Evolutionary conservation across 2,329 filamentous ascomycete species (phyloP), one percentile per base, ranked within the genome.

Genomic region (Hypocreales sp.): DNA sequence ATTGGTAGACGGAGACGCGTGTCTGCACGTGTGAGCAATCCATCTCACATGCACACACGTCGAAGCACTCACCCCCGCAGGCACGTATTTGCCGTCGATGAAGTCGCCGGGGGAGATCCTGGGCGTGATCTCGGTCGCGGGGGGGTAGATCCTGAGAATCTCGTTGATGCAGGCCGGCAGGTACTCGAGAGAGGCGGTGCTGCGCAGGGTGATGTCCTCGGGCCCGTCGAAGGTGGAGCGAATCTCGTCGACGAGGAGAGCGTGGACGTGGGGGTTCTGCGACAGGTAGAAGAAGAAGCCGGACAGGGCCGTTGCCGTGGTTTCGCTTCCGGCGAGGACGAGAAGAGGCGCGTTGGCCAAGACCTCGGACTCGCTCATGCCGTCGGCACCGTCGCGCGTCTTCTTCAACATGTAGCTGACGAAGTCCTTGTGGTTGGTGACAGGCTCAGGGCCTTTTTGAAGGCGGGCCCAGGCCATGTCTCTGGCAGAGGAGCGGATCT

Each of bases 121-220:
- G 29, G 8, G 50, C 37, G 13, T 49, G 32, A 13, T 45, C 34
- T 40, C 55, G 23, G 37, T 31, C 3, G 36, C 36, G 2, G 40
- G 42, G 8, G 56, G 55, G 27, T 55, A 60, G 8, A 57, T 34
- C 9, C 61, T 45, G 16, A 65, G 39, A 4, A 41, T 42, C 40
- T 64, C 60, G 1, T 60, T 45, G 8, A 63, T 33, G 17, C 42
- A 47, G 2, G 57, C 58, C 10, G 48, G 37, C 19, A 62, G 57
- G 29, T 58, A 47, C n/a, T 44, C 37, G 11, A 45, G 21, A 2
- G 23, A 36, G 25, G 22, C 44, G 32, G 31, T 45, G 39, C 28
- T 54, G 39, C 16, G 35, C 15, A 57, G 31, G 4, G 36, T 49
- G 22, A 64, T 62, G 1, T 59, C 50, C 0, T 48, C 38, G 10